Evolutionary conservation across 2,329 filamentous ascomycete species (phyloP), one percentile per base, ranked within the genome.

Genomic region (Cercospora beticola): DNA sequence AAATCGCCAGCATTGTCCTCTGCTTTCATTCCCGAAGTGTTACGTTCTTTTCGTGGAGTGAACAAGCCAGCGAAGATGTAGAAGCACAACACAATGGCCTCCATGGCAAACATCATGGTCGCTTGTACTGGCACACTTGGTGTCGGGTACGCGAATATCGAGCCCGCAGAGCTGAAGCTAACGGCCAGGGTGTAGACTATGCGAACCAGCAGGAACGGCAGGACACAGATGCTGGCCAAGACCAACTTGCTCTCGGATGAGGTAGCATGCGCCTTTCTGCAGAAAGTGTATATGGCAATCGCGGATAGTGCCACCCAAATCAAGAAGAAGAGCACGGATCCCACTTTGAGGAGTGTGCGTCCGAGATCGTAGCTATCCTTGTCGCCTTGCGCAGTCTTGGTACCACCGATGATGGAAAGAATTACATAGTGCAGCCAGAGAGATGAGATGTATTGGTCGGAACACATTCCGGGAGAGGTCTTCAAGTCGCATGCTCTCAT

Each of bases 151-250:
- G 71, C 70, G 61, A 76, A 75, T 62, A 72, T 54, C 3, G 68
- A 70, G 23, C 69, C 67, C 14, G 64, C 23, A n/a, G 62, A 65
- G 10, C 67, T 64, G 61, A 73, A 77, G 26, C 64, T 66, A 10
- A 69, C 66, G 3, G 68, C 61, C 12, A 76, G 62, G 46, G 76
- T 70, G 75, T 81, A 71, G 75, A 80, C 65, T 74, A 81, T 66
- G 76, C 79, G n/a, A 74, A 81, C 65, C 74, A 78, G 49, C 56
- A 78, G 62, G 68, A 77, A 66, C 28, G 76, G 69, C 67, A 78
- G 26, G 46, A 74, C 70, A 69, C 71, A 26, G 69, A 77, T 43
- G 54, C 67, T 68, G n/a, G 76, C 72, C 60, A 68, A 58, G 21
- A 74, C 8, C n/a, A 78, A 71, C 28, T 67, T 67, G 21, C 65